Conservation (phyloP, 495 filamentous ascomycete species). For the Bacidia gigantensis region DNA sequence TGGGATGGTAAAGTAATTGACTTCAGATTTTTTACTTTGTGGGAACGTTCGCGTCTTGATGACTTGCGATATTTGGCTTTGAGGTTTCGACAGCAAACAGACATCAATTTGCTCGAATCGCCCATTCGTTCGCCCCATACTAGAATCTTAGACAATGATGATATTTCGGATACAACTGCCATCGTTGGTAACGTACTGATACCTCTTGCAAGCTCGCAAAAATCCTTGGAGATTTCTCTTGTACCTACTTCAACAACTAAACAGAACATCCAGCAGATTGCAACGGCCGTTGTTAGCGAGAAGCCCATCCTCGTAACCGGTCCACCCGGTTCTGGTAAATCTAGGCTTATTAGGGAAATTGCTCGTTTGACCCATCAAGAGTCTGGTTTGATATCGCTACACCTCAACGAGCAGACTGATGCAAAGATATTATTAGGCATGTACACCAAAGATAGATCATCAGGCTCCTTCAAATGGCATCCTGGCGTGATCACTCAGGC, state of each 20-base stretch:
- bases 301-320: slow-evolving; percentile 72
- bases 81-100: neutral
- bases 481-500: slow-evolving; percentile 91
- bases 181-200: slow-evolving; percentile 52
- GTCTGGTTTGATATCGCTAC: slow-evolving; percentile 70
- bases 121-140: slow-evolving; percentile 3
- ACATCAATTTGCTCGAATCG: neutral
- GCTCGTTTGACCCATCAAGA: slow-evolving; percentile 62
- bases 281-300: slow-evolving; percentile 44
- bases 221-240: slow-evolving; percentile 37
- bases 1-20: slow-evolving; percentile 71
- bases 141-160: slow-evolving; percentile 25
- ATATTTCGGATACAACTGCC: slow-evolving; percentile 37
- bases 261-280: slow-evolving; percentile 54
- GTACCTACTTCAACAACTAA: slow-evolving; percentile 59
- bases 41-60: slow-evolving; percentile 47
- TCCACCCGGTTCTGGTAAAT: slow-evolving; percentile 80
- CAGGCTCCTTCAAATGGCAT: slow-evolving; percentile 81
- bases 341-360: slow-evolving; percentile 67
- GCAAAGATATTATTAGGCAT: slow-evolving; percentile 87
- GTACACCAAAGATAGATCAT: slow-evolving; percentile 72
- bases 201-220: slow-evolving; percentile 44
- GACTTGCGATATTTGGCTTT: neutral
- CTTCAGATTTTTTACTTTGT: slow-evolving; percentile 70
- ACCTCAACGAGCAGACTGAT: slow-evolving; percentile 95